phyloP scores from a whole-genome alignment of 768 basidiomycete species.

The Lactarius vividus region DNA sequence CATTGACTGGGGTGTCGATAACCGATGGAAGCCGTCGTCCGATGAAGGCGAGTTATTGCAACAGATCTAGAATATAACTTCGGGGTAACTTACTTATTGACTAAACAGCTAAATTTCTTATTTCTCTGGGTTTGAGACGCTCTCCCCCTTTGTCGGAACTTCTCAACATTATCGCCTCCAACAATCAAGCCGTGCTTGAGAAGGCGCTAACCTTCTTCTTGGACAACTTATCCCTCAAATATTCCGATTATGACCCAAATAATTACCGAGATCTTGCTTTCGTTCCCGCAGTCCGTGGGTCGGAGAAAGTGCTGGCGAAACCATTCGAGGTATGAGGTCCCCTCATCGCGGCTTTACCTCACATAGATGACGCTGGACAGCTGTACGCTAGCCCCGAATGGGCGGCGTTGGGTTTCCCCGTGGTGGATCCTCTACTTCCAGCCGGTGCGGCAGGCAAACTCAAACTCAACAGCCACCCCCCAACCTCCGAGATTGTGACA shows the following conservation, averaged over 20 bases:
- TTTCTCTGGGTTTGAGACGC: slow-evolving; percentile 63
- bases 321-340: slow-evolving; percentile 55
- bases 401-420: slow-evolving; percentile 71
- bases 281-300: slow-evolving; percentile 66
- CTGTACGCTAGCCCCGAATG: slow-evolving; percentile 70
- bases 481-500: slow-evolving; percentile 55
- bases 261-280: slow-evolving; percentile 62
- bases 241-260: slow-evolving; percentile 55
- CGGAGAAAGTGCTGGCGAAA: slow-evolving; percentile 53
- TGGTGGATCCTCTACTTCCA: slow-evolving; percentile 54
- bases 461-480: slow-evolving; percentile 67
- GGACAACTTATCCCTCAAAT: slow-evolving; percentile 63
- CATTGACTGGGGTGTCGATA: slow-evolving; percentile 79
- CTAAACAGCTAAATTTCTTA: slow-evolving; percentile 71
- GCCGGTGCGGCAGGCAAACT: slow-evolving; percentile 59
- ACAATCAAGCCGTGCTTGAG: slow-evolving; percentile 48
- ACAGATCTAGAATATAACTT: background rate
- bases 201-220: slow-evolving; percentile 79
- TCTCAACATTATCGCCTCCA: slow-evolving; percentile 64
- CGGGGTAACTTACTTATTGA: slow-evolving; percentile 5
- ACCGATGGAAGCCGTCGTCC: slow-evolving; percentile 77
- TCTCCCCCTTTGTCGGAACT: slow-evolving; percentile 65
- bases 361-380: slow-evolving; percentile 37
- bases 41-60: slow-evolving; percentile 67
- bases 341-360: background rate